phyloP scores from a whole-genome alignment of 345 rosid species.

The Cochlearia excelsa region DNA sequence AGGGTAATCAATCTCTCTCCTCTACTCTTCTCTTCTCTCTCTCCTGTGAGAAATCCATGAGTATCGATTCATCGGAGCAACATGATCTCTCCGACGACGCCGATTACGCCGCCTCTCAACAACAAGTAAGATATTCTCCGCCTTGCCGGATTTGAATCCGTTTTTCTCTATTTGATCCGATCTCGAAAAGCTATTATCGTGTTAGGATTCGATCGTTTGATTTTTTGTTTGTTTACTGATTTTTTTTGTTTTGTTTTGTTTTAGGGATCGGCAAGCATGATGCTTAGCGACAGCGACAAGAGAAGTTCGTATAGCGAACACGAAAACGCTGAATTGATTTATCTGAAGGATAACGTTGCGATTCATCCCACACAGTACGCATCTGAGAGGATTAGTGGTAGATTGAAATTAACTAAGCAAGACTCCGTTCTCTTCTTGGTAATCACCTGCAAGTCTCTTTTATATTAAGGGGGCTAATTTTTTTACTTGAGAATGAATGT shows the following conservation, averaged over 20 bases:
- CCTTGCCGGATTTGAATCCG: not conserved
- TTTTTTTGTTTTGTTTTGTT: conserved; percentile 2
- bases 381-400: conserved; percentile 86
- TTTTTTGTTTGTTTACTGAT: not conserved
- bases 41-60: conserved; percentile 25
- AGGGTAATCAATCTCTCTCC: conserved; percentile 30
- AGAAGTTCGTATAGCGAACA: conserved; percentile 56
- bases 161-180: not conserved
- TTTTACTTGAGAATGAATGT: not conserved
- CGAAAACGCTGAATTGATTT: conserved; percentile 71
- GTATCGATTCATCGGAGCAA: conserved; percentile 75
- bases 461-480: no score
- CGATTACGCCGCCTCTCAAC: conserved; percentile 89
- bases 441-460: conserved; percentile 6
- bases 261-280: conserved; percentile 75
- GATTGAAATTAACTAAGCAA: conserved; percentile 85
- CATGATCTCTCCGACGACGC: conserved; percentile 96
- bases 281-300: conserved; percentile 59
- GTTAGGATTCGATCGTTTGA: not conserved
- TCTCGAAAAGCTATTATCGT: no score
- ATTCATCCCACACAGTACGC: conserved; percentile 91
- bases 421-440: conserved; percentile 72
- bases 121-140: conserved; percentile 47
- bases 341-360: conserved; percentile 71
- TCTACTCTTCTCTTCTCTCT: not conserved